Evolutionary conservation across 2,329 filamentous ascomycete genomes (phyloP), one percentile per base, ranked within the genome.

Genomic region (Nannizziopsis barbatae): DNA sequence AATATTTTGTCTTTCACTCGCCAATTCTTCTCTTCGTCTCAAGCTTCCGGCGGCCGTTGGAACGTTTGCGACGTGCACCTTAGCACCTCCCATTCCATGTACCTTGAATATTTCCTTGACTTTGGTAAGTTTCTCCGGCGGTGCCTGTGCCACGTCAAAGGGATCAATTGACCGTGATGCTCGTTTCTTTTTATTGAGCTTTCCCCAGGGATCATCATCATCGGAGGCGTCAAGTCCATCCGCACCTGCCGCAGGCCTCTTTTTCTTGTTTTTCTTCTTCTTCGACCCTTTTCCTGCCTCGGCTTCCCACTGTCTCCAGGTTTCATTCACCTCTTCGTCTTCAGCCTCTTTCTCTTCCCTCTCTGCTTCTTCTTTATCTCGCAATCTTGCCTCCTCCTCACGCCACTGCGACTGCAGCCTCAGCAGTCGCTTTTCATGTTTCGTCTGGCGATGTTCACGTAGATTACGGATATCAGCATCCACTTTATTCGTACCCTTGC

Each of bases 331-430:
- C 44, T 85, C 82, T 43, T 73, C 64, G 59, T 76, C 71, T 47
- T 77, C 74, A 40, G 83, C 80, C 47, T 75, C 76, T 56, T 77
- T 72, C 44, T 82, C 81, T 56, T 81, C 81, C 46, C 76, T 72
- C 75, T 84, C 88, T 56, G 90, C 85, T 39, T 83, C 81, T 62
- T 89, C 86, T 55, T 86, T 75, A 60, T 85, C 85, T 57, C 81
- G 80, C 72, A 74, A 66, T 49, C 65, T 62, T 15, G 62, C 68
- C 30, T 78, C 75, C 41, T 74, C 72, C 52, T 73, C 68, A 30
- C 75, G 71, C 78, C 79, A 81, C 17, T 75, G 70, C 7, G 66
- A 65, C 54, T 81, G 77, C 61, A 81, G 65, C 43, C 73, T 73
- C 44, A 75, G 72, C 51, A 95, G 82, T 55, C 83, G 82, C 62